A percentile compares a stretch with the other conserved stretches of the same genome.
Conservation (phyloP, 2,329 filamentous ascomycete genomes). For the Aspergillus clavatus region DNA sequence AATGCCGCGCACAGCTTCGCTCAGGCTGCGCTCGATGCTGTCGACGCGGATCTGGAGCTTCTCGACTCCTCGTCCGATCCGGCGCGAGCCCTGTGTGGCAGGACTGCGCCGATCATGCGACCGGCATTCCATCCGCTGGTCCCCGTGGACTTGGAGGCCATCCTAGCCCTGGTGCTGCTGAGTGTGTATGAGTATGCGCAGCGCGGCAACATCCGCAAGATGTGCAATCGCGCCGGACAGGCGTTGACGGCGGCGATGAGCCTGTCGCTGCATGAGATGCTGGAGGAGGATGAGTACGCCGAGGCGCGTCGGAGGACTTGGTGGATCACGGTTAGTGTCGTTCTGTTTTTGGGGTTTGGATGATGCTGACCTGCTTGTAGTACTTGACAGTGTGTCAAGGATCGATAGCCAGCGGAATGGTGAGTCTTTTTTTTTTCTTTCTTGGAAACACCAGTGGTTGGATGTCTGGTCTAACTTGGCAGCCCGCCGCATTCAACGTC, state of each 20-base stretch:
- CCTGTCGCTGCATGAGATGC: conserved; percentile 21
- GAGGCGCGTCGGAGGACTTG: conserved; percentile 24
- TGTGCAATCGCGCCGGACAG: conserved; percentile 26
- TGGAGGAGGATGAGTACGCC: conserved; percentile 17
- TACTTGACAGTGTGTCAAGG: conserved; percentile 51
- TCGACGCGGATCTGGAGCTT: conserved; percentile 25
- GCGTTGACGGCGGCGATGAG: conserved; percentile 23
- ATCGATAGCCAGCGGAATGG: conserved; percentile 49
- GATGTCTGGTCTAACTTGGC: conserved; percentile 3
- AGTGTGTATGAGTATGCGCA: conserved; percentile 30
- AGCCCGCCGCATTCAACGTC: conserved; percentile 14
- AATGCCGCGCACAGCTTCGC: conserved; percentile 22
- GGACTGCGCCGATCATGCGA: conserved; percentile 8
- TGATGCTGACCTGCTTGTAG: too few relatives aligned
- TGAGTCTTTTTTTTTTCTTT: too few relatives aligned
- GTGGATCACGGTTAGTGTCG: conserved; percentile 26
- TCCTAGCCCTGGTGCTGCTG: conserved; percentile 24
- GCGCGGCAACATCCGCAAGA: conserved; percentile 25
- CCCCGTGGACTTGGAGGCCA: conserved; percentile 22
- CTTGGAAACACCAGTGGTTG: too few relatives aligned
- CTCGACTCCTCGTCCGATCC: conserved; percentile 8
- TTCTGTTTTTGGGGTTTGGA: background rate
- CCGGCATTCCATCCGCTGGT: conserved; percentile 13
- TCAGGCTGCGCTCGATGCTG: conserved; percentile 19
- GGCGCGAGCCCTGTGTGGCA: background rate